Evolutionary conservation across 1,284 basidiomycete genomes (phyloP).

Genomic region (Ceratobasidium sp.): DNA sequence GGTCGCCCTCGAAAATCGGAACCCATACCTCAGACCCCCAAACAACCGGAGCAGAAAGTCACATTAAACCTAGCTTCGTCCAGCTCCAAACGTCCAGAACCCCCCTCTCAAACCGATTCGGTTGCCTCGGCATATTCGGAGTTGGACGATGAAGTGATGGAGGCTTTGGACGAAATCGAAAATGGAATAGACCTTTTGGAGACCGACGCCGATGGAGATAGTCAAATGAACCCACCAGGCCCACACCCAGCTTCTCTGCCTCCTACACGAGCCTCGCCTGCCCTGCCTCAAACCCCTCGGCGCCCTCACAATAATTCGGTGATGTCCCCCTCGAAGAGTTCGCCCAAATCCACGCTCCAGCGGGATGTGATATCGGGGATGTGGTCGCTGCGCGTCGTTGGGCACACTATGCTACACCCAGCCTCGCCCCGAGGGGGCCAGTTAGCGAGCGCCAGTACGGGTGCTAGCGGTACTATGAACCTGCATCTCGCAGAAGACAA

Average conservation of each 20-base stretch:
- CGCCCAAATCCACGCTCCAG: conserved; percentile 25
- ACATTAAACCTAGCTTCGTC: neutral
- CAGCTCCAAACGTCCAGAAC: conserved; percentile 8
- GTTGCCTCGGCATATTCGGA: conserved; percentile 30
- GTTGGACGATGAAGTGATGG: conserved; percentile 23
- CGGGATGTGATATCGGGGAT: conserved; percentile 38
- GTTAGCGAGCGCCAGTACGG: neutral
- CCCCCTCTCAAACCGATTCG: conserved; percentile 36
- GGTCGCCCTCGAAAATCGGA: conserved; percentile 38
- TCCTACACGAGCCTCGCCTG: neutral
- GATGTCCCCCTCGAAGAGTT: conserved; percentile 14
- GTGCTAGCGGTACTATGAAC: conserved; percentile 26
- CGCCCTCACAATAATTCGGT: conserved; percentile 8
- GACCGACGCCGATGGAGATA: conserved; percentile 37
- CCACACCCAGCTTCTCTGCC: conserved; percentile 21
- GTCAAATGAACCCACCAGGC: conserved; percentile 37
- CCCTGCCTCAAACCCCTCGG: conserved; percentile 22
- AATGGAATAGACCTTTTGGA: conserved; percentile 29
- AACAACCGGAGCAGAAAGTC: neutral
- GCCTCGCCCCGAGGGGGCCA: neutral
- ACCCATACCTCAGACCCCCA: neutral
- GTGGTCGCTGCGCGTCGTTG: conserved; percentile 33
- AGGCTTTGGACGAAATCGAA: conserved; percentile 40
- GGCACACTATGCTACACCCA: neutral
- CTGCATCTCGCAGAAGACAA: conserved; percentile 41